Conservation (phyloP, 495 filamentous ascomycete species). For the Paragyromitra xinjiangensis region DNA sequence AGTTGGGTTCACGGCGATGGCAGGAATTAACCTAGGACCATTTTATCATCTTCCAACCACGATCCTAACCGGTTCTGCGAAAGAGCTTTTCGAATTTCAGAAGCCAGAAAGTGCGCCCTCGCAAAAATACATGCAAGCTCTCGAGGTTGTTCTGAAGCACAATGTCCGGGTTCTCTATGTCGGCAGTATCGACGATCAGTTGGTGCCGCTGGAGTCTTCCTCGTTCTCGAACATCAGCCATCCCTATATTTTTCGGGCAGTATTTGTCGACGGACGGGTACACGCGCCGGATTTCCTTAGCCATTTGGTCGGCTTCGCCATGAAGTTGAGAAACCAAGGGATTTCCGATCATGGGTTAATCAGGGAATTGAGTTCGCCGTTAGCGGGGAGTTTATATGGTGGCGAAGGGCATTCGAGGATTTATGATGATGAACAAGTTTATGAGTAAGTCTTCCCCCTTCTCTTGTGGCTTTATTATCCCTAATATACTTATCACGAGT, state of each 20-base stretch:
- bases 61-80: slow-evolving; percentile 82
- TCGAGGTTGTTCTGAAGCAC: slow-evolving; percentile 75
- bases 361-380: slow-evolving; percentile 83
- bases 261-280: slow-evolving; percentile 91
- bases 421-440: slow-evolving; percentile 90
- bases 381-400: slow-evolving; percentile 88
- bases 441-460: slow-evolving; percentile 69
- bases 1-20: slow-evolving; percentile 59
- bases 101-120: slow-evolving; percentile 80
- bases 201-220: slow-evolving; percentile 92
- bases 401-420: slow-evolving; percentile 93
- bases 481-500: slow-evolving; percentile 45
- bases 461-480: slow-evolving; percentile 1
- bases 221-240: slow-evolving; percentile 83
- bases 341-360: slow-evolving; percentile 92
- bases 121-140: slow-evolving; percentile 77
- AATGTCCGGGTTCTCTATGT: slow-evolving; percentile 84
- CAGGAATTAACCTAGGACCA: slow-evolving; percentile 91
- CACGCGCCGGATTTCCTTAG: slow-evolving; percentile 94
- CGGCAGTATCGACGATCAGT: slow-evolving; percentile 95
- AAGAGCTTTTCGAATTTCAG: slow-evolving; percentile 92
- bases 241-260: slow-evolving; percentile 90
- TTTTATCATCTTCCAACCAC: slow-evolving; percentile 74
- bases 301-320: slow-evolving; percentile 88
- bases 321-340: slow-evolving; percentile 92